Percentiles rank a stretch among this genome's conserved stretches.
These are phyloP conservation scores for Chaetomium tenue DNA, from an alignment of 495 filamentous ascomycete species.

Conservation along the genomic window DNA sequence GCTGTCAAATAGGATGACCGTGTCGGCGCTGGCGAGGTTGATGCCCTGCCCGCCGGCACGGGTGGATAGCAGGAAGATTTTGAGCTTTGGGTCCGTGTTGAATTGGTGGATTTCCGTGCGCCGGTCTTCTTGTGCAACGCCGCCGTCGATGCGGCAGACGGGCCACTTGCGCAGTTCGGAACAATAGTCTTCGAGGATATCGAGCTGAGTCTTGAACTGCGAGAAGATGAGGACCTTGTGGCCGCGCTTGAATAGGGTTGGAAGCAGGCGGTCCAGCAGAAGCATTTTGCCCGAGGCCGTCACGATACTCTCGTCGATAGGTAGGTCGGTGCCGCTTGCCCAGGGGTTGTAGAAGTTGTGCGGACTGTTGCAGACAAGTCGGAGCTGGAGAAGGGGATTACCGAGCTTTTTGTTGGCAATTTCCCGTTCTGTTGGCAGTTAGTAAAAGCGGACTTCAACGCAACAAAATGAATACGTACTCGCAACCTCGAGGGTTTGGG, in stretches of 20 bases:
- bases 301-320: slow-evolving; percentile 74
- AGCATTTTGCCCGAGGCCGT: slow-evolving; percentile 93
- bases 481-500: slow-evolving; percentile 73
- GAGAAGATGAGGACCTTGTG: slow-evolving; percentile 97
- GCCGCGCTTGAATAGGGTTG: slow-evolving; percentile 66
- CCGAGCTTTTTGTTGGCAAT: slow-evolving; percentile 90
- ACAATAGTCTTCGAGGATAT: slow-evolving; percentile 86
- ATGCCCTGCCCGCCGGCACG: slow-evolving; percentile 94
- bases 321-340: slow-evolving; percentile 49
- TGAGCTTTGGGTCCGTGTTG: slow-evolving; percentile 67
- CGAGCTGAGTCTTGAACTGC: slow-evolving; percentile 91
- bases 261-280: slow-evolving; percentile 81
- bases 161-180: slow-evolving; percentile 67
- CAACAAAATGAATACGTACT: slow-evolving; percentile 50
- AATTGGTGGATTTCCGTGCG: slow-evolving; percentile 80
- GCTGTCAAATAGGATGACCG: slow-evolving; percentile 91
- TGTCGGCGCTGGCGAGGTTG: slow-evolving; percentile 95
- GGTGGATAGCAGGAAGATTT: slow-evolving; percentile 84
- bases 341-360: slow-evolving; percentile 98
- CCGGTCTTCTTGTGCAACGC: slow-evolving; percentile 77
- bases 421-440: slow-evolving; percentile 60
- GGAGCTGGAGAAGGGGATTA: slow-evolving; percentile 90
- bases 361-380: slow-evolving; percentile 86
- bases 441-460: slow-evolving; percentile 7
- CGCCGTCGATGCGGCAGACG: slow-evolving; percentile 87